A percentile compares a stretch with the other conserved stretches of the same genome.
Evolutionary conservation across 2,329 filamentous ascomycete genomes (phyloP).

Genomic region (Aspergillus sp.): DNA sequence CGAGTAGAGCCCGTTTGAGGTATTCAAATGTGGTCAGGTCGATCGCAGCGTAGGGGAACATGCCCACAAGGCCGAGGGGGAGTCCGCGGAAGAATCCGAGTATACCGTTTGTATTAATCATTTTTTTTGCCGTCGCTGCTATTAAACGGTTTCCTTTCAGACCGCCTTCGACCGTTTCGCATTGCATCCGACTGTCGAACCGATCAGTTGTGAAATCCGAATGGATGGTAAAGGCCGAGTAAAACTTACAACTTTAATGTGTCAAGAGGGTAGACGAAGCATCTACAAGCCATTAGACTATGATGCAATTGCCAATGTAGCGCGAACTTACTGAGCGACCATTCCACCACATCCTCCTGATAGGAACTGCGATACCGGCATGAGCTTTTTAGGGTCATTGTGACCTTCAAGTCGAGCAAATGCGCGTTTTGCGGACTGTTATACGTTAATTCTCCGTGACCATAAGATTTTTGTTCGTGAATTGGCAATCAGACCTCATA

Average conservation of each 20-base stretch:
- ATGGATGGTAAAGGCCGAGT: background rate
- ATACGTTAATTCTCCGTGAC: constrained; percentile 9
- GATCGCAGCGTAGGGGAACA: constrained; percentile 97
- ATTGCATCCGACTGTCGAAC: constrained; percentile 71
- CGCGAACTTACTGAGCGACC: constrained; percentile 67
- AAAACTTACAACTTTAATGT: constrained; percentile 52
- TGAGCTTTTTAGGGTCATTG: constrained; percentile 69
- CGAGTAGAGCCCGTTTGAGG: constrained; percentile 68
- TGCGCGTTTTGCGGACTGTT: constrained; percentile 72
- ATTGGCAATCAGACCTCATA: constrained; percentile 59
- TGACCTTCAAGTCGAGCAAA: constrained; percentile 85
- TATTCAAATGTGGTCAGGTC: constrained; percentile 95
- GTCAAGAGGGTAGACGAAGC: constrained; percentile 91
- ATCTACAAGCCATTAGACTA: constrained; percentile 44
- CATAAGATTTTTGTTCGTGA: background rate
- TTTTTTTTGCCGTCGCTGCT: constrained; percentile 72
- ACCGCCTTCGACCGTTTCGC: constrained; percentile 82
- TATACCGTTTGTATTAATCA: constrained; percentile 71
- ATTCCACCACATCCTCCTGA: constrained; percentile 89
- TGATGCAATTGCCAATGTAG: background rate
- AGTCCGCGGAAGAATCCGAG: constrained; percentile 82
- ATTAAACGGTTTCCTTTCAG: constrained; percentile 77
- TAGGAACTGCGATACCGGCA: constrained; percentile 78
- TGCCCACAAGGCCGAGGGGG: constrained; percentile 87
- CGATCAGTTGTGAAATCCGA: constrained; percentile 3